These are phyloP conservation scores for Styphnolobium japonicum DNA, from an alignment of 306 rosid species.

Conservation along the genomic window DNA sequence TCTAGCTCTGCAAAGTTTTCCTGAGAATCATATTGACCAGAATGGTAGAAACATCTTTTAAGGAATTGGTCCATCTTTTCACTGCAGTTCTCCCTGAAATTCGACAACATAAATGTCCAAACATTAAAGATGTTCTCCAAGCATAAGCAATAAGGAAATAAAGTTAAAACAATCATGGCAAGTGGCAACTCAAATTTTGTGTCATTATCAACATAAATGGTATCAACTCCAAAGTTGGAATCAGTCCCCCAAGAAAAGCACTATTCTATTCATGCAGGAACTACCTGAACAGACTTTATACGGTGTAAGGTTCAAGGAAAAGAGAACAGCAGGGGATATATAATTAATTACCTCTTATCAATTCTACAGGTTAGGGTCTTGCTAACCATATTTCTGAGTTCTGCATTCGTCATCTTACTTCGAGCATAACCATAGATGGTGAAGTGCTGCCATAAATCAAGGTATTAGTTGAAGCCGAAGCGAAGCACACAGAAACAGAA, in stretches of 20 bases:
- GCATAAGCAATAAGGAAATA: not conserved
- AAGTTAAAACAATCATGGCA: not conserved
- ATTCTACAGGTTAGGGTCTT: constrained; percentile 91
- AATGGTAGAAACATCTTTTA: constrained; percentile 84
- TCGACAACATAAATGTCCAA: constrained; percentile 24
- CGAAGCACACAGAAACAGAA: not conserved
- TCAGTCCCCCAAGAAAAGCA: not conserved
- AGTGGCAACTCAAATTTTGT: not conserved
- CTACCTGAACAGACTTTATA: not conserved
- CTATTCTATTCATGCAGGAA: not conserved
- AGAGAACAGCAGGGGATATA: not conserved
- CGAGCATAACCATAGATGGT: constrained; percentile 83
- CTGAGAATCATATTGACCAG: constrained; percentile 89
- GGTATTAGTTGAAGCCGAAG: not conserved
- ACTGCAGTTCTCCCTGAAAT: constrained; percentile 74
- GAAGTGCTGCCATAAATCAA: constrained; percentile 59
- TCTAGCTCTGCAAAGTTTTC: constrained; percentile 69
- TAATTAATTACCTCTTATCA: constrained; percentile 76
- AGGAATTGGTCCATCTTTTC: constrained; percentile 89
- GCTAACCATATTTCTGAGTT: constrained; percentile 85
- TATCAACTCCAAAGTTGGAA: not conserved
- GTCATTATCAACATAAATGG: not conserved
- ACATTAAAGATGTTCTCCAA: constrained; percentile 1
- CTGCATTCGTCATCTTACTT: constrained; percentile 90
- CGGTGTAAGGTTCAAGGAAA: not conserved